Conservation (phyloP, 202 grass and related monocot species). For the Dendrocalamus latiflorus region DNA sequence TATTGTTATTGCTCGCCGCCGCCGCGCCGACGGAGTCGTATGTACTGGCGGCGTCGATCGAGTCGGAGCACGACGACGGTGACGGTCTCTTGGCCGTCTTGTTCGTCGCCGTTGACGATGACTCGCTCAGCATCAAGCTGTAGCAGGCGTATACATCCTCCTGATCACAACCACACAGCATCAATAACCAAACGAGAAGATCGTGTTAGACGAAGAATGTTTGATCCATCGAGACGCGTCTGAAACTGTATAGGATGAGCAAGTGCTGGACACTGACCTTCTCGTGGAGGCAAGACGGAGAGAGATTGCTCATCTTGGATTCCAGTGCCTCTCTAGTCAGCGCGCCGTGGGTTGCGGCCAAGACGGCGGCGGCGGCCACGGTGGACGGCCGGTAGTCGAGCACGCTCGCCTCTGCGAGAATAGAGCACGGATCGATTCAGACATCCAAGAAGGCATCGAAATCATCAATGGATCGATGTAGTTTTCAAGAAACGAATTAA, state of each 20-base stretch:
- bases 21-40: conserved; percentile 8
- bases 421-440: too few relatives aligned
- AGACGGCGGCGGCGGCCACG: too few relatives aligned
- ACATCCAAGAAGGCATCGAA: too few relatives aligned
- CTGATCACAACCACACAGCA: conserved; percentile 29
- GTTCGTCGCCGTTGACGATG: not conserved
- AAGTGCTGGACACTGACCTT: conserved; percentile 31
- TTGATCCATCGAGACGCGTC: not conserved
- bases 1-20: conserved; percentile 22
- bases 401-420: too few relatives aligned
- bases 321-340: conserved; percentile 47
- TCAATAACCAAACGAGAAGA: not conserved
- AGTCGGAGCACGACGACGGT: not conserved
- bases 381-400: too few relatives aligned
- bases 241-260: not conserved
- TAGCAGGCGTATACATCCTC: conserved; percentile 79
- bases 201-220: not conserved
- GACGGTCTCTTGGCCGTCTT: conserved; percentile 17
- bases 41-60: not conserved
- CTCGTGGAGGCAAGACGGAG: conserved; percentile 39
- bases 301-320: conserved; percentile 41
- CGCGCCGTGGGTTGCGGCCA: conserved; percentile 53
- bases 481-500: not conserved
- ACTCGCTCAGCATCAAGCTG: conserved; percentile 45
- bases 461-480: not conserved